phyloP scores from a whole-genome alignment of 2,329 filamentous ascomycete genomes.

The Aureobasidium sp. region DNA sequence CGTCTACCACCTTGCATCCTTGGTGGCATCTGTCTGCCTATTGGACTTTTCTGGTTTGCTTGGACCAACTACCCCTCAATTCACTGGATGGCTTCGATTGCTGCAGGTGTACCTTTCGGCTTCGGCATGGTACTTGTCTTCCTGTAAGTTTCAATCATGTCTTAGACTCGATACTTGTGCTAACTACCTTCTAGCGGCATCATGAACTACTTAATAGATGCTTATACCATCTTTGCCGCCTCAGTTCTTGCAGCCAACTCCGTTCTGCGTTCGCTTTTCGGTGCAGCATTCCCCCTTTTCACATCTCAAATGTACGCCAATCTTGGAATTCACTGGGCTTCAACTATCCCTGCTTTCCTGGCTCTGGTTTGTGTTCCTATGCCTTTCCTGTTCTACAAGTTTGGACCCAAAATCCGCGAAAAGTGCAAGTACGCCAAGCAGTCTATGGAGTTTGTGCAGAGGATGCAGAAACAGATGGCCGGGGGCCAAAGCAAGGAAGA shows the following conservation, averaged over 20 bases:
- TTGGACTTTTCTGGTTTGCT: slow-evolving; percentile 62
- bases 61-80: slow-evolving; percentile 55
- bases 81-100: slow-evolving; percentile 50
- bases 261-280: slow-evolving; percentile 69
- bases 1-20: slow-evolving; percentile 56
- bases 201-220: slow-evolving; percentile 62
- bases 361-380: slow-evolving; percentile 65
- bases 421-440: slow-evolving; percentile 65
- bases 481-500: slow-evolving; percentile 18
- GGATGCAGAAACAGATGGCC: slow-evolving; percentile 33
- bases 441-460: slow-evolving; percentile 54
- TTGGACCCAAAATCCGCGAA: slow-evolving; percentile 56
- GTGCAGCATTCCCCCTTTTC: slow-evolving; percentile 75
- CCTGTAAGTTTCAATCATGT: slow-evolving; percentile 35
- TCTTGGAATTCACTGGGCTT: slow-evolving; percentile 67
- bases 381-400: slow-evolving; percentile 69
- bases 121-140: slow-evolving; percentile 60
- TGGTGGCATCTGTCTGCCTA: slow-evolving; percentile 55
- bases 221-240: slow-evolving; percentile 66
- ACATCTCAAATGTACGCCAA: slow-evolving; percentile 54
- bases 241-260: slow-evolving; percentile 71
- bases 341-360: slow-evolving; percentile 65
- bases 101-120: slow-evolving; percentile 47
- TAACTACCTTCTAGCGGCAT: slow-evolving; percentile 25
- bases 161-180: slow-evolving; percentile 42